Evolutionary conservation across 148 eudicot genomes (phyloP).

Genomic region (Simmondsia chinensis): DNA sequence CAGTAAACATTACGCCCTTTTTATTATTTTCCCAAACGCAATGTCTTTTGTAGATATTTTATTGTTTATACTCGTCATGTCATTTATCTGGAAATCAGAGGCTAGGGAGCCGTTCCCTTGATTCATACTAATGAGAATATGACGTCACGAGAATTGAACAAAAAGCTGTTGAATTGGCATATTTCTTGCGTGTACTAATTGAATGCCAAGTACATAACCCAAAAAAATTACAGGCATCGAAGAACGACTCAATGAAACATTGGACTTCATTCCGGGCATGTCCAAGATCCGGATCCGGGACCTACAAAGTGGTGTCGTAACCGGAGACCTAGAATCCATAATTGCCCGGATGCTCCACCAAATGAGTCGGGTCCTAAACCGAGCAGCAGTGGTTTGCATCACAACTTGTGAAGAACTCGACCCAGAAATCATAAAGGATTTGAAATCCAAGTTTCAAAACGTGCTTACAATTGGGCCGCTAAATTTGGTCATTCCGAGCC

Average conservation of each 20-base stretch:
- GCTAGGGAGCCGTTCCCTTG: too few relatives aligned
- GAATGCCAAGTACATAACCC: too few relatives aligned
- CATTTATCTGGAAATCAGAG: too few relatives aligned
- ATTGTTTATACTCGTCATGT: too few relatives aligned
- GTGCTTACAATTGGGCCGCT: slow-evolving; percentile 39
- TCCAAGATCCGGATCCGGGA: slow-evolving; percentile 16
- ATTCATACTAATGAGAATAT: too few relatives aligned
- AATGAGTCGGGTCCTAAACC: slow-evolving; percentile 23
- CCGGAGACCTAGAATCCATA: slow-evolving; percentile 18
- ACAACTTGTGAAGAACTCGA: slow-evolving; percentile 45
- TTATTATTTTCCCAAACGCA: too few relatives aligned
- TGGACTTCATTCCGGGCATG: slow-evolving; percentile 40
- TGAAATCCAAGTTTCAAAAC: slow-evolving; percentile 22
- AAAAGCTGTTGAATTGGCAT: too few relatives aligned
- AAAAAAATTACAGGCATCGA: slow-evolving; percentile 15
- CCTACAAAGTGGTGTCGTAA: slow-evolving; percentile 29
- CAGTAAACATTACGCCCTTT: too few relatives aligned
- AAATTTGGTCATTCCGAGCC: slow-evolving; percentile 4
- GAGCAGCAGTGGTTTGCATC: slow-evolving; percentile 28
- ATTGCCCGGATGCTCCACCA: slow-evolving; percentile 23
- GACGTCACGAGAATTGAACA: too few relatives aligned
- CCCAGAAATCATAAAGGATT: slow-evolving; percentile 16
- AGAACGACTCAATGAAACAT: slow-evolving; percentile 8
- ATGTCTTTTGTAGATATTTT: too few relatives aligned
- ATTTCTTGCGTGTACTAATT: too few relatives aligned